Conservation (phyloP, 2,329 filamentous ascomycete species). For the Talaromyces albobiverticillius region DNA sequence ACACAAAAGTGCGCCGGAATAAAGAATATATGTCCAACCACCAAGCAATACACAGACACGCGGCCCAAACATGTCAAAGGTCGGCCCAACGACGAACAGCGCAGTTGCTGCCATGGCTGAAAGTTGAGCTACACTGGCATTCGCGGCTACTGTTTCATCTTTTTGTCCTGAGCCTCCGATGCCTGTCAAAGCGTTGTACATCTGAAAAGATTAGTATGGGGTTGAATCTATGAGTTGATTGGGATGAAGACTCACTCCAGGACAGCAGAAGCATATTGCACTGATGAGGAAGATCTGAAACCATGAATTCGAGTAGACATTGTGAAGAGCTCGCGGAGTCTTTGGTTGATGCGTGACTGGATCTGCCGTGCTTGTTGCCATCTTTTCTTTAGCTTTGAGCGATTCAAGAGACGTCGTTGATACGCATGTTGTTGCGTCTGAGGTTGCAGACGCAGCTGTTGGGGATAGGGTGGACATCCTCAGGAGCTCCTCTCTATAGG, state of each 20-base stretch:
- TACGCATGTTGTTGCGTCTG: constrained; percentile 8
- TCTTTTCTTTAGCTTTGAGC: neutral
- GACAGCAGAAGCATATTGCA: constrained; percentile 42
- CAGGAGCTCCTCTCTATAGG: no score
- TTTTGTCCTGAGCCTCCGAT: constrained; percentile 39
- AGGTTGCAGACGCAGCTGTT: constrained; percentile 7
- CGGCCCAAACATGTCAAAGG: constrained; percentile 34
- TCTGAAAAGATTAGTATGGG: no score
- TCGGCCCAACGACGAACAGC: constrained; percentile 34
- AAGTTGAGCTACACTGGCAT: constrained; percentile 37
- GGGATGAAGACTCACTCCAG: constrained; percentile 31
- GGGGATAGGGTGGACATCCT: constrained; percentile 3
- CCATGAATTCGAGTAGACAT: constrained; percentile 25
- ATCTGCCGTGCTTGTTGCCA: neutral
- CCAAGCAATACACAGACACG: constrained; percentile 35
- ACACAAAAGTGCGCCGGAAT: constrained; percentile 31
- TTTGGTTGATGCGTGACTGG: neutral
- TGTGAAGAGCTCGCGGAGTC: neutral
- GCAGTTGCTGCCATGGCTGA: constrained; percentile 34
- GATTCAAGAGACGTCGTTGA: constrained; percentile 2
- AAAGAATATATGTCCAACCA: constrained; percentile 38
- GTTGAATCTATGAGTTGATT: no score
- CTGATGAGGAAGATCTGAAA: constrained; percentile 42
- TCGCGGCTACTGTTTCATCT: constrained; percentile 35
- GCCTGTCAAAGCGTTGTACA: constrained; percentile 40